A percentile compares a stretch with the other conserved stretches of the same genome.
Conservation (phyloP, 1,284 basidiomycete genomes). For the Salmacisia buchloeana region DNA sequence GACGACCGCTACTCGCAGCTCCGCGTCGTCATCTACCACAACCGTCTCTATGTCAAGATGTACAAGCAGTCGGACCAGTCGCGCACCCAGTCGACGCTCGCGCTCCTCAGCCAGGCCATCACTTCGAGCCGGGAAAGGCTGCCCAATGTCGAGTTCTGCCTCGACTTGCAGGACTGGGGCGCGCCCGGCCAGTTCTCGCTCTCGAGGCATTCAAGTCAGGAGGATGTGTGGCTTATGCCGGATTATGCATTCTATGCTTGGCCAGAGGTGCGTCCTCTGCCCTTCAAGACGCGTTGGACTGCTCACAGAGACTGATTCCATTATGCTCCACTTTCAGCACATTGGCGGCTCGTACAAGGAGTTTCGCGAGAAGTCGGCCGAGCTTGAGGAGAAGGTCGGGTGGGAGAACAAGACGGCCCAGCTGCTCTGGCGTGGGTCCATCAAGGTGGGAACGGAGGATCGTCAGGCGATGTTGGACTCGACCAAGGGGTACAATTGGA, state of each 20-base stretch:
- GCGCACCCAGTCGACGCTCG: conserved; percentile 31
- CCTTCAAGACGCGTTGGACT: conserved; percentile 11
- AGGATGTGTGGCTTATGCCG: conserved; percentile 48
- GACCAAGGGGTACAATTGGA: conserved; percentile 30
- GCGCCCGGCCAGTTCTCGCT: conserved; percentile 39
- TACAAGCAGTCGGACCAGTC: conserved; percentile 35
- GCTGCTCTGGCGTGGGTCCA: conserved; percentile 41
- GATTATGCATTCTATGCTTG: conserved; percentile 45
- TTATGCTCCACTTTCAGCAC: background rate
- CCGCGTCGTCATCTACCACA: conserved; percentile 42
- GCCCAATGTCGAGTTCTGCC: conserved; percentile 47
- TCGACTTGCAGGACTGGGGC: conserved; percentile 43
- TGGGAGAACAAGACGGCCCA: conserved; percentile 32
- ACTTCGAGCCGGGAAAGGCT: conserved; percentile 31
- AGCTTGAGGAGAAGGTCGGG: conserved; percentile 25
- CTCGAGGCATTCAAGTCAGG: conserved; percentile 28
- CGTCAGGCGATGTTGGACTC: conserved; percentile 29
- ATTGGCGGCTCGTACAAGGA: conserved; percentile 32
- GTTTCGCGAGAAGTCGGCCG: conserved; percentile 23
- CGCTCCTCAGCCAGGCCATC: conserved; percentile 33
- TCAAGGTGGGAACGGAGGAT: conserved; percentile 40
- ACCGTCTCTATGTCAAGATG: conserved; percentile 38
- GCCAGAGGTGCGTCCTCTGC: conserved; percentile 31
- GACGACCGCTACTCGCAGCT: conserved; percentile 41
- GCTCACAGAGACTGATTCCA: background rate